Base-by-base conservation (phyloP, 805 yeast species). In the Yamadazyma paraphyllophila region DNA sequence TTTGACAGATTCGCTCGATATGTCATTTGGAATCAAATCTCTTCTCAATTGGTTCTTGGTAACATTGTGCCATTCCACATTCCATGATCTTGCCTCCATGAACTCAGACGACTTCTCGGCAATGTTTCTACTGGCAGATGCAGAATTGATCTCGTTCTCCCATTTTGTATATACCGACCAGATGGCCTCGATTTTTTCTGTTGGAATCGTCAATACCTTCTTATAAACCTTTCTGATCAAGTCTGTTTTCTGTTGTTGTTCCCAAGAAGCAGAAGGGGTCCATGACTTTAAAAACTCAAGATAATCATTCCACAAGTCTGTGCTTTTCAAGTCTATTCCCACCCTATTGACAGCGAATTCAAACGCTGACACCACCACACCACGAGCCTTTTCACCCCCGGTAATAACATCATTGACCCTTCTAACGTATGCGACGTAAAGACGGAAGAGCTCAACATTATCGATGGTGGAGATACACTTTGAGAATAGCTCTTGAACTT, bases 161-260 rank as follows among this genome's bases (percentile, higher is more conserved):
- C 94, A 94, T 48, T 76, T 72, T 16, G 88, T 83, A 63, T 90
- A 92, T 41, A 72, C 81, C 47, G 78, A 71, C 99, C 99, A 92
- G 45, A 86, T 71, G 16, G 73, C 74, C 60, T 91, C 97, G 39
- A 92, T 67, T 48, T 82, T 80, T 41, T 77, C 76, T 24, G 88
- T 73, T 3, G 99, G 99, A n/a, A 82, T 74, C n/a, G 77, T 70
- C 14, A 90, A 72, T 51, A 85, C 81, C 47, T 78, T 78, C 53
- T 85, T 80, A 62, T 84, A 88, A 4, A 85, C 74, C 50, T 81
- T 82, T 55, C 98, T 76, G 39, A 86, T 78, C 57, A 83, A 70
- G 57, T 88, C 96, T 57, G 78, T 76, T 52, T 87, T 84, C 55
- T 86, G 91, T 59, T 86, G 90, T 51, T 81, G 84, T 59, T 92